Percentiles rank a stretch among this genome's conserved stretches.
Evolutionary conservation across 129 eudicot genomes (phyloP).

Genomic region (Lactuca saligna): DNA sequence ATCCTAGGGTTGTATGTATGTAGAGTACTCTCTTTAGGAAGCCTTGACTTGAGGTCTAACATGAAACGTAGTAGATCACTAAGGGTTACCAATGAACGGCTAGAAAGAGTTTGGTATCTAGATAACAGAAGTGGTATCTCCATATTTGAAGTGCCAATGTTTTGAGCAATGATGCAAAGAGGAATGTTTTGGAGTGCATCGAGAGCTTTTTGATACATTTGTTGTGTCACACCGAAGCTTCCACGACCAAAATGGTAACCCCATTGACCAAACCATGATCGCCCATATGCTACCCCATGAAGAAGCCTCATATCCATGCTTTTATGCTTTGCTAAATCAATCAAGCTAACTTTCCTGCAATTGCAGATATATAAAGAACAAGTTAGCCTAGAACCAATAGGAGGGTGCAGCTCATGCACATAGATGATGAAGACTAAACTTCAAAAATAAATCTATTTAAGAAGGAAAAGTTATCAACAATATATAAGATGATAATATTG

Average conservation of each 20-base stretch:
- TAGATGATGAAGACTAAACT: not conserved
- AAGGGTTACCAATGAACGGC: slow-evolving; percentile 65
- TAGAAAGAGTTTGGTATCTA: slow-evolving; percentile 70
- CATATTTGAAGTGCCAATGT: slow-evolving; percentile 39
- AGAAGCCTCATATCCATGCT: slow-evolving; percentile 85
- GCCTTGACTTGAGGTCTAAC: slow-evolving; percentile 65
- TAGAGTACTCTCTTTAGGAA: slow-evolving; percentile 49
- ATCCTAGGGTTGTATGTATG: slow-evolving; percentile 55
- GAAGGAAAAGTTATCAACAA: not conserved
- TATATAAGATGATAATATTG: too few relatives aligned
- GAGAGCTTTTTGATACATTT: slow-evolving; percentile 70
- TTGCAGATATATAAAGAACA: slow-evolving; percentile 18
- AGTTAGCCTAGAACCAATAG: not conserved
- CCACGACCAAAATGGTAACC: slow-evolving; percentile 86
- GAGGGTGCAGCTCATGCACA: not conserved
- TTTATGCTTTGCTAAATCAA: slow-evolving; percentile 66
- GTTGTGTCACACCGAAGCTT: slow-evolving; percentile 70
- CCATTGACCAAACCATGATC: slow-evolving; percentile 91
- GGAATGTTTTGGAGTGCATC: slow-evolving; percentile 75
- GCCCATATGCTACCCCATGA: slow-evolving; percentile 73
- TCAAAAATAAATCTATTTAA: too few relatives aligned
- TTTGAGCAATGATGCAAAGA: slow-evolving; percentile 61
- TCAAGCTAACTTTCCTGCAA: slow-evolving; percentile 82
- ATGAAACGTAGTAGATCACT: slow-evolving; percentile 77
- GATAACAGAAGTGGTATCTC: slow-evolving; percentile 56